Percentiles rank a stretch among this genome's conserved stretches.
These are phyloP conservation scores for Colletotrichum shisoi DNA, from an alignment of 2,329 filamentous ascomycete species.

Conservation along the genomic window DNA sequence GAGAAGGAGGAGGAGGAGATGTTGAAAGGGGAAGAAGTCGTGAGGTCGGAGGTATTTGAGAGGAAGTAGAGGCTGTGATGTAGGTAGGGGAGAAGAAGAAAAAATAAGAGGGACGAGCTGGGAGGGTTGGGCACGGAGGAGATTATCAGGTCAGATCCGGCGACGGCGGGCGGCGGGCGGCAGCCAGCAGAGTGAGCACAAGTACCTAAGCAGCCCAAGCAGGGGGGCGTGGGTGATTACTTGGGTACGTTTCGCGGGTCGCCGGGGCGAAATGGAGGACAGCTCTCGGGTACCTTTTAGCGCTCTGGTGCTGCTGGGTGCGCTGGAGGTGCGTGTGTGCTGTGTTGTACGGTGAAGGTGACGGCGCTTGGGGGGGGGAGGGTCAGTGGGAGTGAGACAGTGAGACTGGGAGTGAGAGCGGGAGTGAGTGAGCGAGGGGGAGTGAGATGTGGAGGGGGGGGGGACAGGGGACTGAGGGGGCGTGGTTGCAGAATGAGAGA, in stretches of 20 bases:
- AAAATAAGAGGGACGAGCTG: slow-evolving; percentile 3
- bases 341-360: too few relatives aligned
- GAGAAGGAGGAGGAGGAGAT: not conserved
- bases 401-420: not conserved
- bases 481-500: not conserved
- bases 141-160: slow-evolving; percentile 8
- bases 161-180: not conserved
- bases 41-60: not conserved
- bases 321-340: too few relatives aligned
- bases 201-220: too few relatives aligned
- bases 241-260: slow-evolving; percentile 15
- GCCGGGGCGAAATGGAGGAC: slow-evolving; percentile 16
- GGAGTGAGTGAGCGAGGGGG: not conserved
- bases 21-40: not conserved
- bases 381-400: too few relatives aligned
- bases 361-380: too few relatives aligned
- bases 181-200: not conserved
- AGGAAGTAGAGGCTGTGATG: not conserved
- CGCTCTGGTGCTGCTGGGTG: slow-evolving; percentile 6
- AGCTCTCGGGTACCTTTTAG: slow-evolving; percentile 15
- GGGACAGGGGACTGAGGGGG: not conserved
- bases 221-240: too few relatives aligned
- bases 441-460: not conserved
- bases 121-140: slow-evolving; percentile 17
- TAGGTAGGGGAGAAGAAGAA: too few relatives aligned